Base-by-base conservation (phyloP, 176 grass and related monocot species). In the Bromus sterilis region DNA sequence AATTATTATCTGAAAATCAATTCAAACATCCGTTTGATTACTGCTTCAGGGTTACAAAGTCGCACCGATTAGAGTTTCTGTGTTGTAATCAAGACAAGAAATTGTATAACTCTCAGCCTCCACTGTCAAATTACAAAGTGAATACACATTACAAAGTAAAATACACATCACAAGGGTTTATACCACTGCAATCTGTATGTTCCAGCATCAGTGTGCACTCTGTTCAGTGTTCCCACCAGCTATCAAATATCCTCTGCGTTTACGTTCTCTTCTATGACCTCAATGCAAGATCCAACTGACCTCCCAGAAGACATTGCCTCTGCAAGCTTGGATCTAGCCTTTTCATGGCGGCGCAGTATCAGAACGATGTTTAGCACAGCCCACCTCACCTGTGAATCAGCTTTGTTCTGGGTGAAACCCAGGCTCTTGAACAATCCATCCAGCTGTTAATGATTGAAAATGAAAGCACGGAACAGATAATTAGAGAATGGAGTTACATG, bases 341-440 rank as follows among this genome's bases (percentile, higher is more conserved):
- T 89, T 51, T 80, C 76, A 84, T 89, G 81, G 49, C 87, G 81
- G 14, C 87, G 87, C 4, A 89, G 60, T 7, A 75, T 53, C 7
- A 80, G 12, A 51, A 84, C 77, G 21, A 70, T 89, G 56, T 89
- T 89, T 39, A 89, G 76, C 58, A 89, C 82, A 62, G 87, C 70
- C 87, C 87, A 89, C 31, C 87, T 80, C 24, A 89, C 82, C 31
- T 89, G 82, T 76, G 87, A 84, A 76, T 89, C 81, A 32, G 87
- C 77, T 84, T 89, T 89, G 60, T 80, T 89, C 62, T 80, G 61
- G 69, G 87, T 85, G 25, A 84, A 85, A 61, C 60, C 81, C 31
- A 84, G 34, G 30, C 87, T 51, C 61, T 89, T 85, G 31, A 89
- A 71, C 70, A 89, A 75, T 51, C 61, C 82, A 84, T 89, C 82